Base-by-base conservation (phyloP, 2,329 filamentous ascomycete species). In the Coniella vitis region DNA sequence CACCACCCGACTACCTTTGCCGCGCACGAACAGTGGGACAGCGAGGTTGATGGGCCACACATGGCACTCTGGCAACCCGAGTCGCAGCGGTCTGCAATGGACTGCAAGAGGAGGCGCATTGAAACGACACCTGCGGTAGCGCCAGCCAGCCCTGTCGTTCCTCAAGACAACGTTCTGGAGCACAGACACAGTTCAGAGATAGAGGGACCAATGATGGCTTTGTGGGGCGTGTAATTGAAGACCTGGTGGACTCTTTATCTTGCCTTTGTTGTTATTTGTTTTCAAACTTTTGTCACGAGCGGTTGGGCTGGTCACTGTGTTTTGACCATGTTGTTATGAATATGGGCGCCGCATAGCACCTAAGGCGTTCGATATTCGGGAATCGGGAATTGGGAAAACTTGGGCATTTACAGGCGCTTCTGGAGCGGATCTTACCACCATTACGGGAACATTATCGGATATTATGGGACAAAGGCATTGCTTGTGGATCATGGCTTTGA, bases 31-130 rank as follows among this genome's bases (percentile, higher is more conserved):
- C 36, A 47, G 32, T 53, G 51, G 48, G 51, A 51, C 40, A 41
- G 39, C 4, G 51, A 53, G 34, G 20, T 51, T 31, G 51, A 48
- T n/a, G 51, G 51, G 2, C 51, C 48, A 2, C 44, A 45, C 4
- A 53, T 53, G 51, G 38, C 44, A 3, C 36, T 53, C 29, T 53
- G 51, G 51, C 25, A 47, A 21, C 51, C 51, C 2, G 39, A 53
- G 31, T 22, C 32, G 7, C 25, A 38, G 22, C 25, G 22, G 25
- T 21, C 37, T 7, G 35, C 49, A 10, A 21, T 34, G 3, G 36
- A 38, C 29, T 35, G 32, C 51, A 53, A 45, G 32, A 49, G 44
- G 4, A 39, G 44, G n/a, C 51, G 48, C 13, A 36, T 42, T 5
- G 44, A 44, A 20, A 38, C n/a, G 16, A 29, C 47, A 14, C 22